These are phyloP conservation scores for Coprinellus aureogranulatus DNA, from an alignment of 768 basidiomycete genomes.

Conservation along the genomic window DNA sequence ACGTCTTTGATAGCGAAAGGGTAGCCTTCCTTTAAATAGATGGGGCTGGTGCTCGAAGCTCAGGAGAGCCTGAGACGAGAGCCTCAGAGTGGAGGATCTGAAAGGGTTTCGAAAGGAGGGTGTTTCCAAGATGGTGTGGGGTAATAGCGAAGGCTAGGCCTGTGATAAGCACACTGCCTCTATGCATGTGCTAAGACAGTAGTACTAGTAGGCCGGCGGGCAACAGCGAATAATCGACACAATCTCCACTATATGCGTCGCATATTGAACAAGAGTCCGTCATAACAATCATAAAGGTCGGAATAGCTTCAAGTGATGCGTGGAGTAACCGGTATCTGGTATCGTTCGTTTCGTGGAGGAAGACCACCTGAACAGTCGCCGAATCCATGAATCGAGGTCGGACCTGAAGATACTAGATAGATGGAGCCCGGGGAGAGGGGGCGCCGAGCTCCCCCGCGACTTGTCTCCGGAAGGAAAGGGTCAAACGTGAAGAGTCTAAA, in stretches of 20 bases:
- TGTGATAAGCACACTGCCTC: conserved; percentile 3
- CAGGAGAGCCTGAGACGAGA: no score
- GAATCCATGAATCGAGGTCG: background rate
- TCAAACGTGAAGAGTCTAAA: background rate
- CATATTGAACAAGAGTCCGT: conserved; percentile 9
- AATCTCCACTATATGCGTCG: conserved; percentile 11
- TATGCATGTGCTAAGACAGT: background rate
- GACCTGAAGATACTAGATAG: no score
- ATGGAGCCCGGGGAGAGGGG: conserved; percentile 4
- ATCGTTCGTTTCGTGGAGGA: no score
- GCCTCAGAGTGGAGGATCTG: no score
- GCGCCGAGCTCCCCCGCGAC: conserved; percentile 6
- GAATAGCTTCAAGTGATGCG: conserved; percentile 11
- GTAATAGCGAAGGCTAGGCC: conserved; percentile 3
- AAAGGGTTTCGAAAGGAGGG: no score
- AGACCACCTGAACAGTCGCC: conserved; percentile 6
- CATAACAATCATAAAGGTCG: conserved; percentile 4
- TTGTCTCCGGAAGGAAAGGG: no score
- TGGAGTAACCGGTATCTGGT: conserved; percentile 1
- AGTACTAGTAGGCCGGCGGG: background rate
- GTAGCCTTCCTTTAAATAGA: no score
- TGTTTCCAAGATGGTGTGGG: no score
- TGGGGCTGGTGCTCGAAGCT: no score
- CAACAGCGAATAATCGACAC: conserved; percentile 9
- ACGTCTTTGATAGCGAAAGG: no score